phyloP scores from a whole-genome alignment of 2,329 filamentous ascomycete genomes.

The Hypoxylon sp. region DNA sequence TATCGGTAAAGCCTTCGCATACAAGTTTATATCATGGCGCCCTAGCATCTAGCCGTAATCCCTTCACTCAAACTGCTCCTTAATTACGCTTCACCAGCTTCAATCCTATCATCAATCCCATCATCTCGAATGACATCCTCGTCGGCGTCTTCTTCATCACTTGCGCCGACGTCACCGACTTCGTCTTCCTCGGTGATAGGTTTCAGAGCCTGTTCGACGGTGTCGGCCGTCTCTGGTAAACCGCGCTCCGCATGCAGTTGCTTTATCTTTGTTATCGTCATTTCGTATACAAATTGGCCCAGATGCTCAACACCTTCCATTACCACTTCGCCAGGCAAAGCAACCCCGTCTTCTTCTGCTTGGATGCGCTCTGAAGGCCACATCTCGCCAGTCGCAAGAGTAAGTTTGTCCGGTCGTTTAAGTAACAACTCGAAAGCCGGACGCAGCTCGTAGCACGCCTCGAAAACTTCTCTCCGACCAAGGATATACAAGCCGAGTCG shows the following conservation, averaged over 20 bases:
- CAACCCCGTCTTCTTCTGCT: slow-evolving; percentile 62
- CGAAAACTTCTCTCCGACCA: slow-evolving; percentile 89
- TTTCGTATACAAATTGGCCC: slow-evolving; percentile 96
- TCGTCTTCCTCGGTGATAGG: slow-evolving; percentile 54
- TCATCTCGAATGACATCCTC: slow-evolving; percentile 39
- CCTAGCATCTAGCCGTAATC: slow-evolving; percentile 10
- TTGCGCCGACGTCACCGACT: slow-evolving; percentile 46
- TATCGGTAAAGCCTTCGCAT: slow-evolving; percentile 6
- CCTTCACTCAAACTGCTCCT: slow-evolving; percentile 15
- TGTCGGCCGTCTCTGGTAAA: slow-evolving; percentile 46
- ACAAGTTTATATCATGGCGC: slow-evolving; percentile 21
- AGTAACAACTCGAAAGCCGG: slow-evolving; percentile 87
- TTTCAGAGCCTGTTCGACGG: slow-evolving; percentile 43
- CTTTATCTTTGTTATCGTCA: slow-evolving; percentile 78
- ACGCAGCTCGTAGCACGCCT: slow-evolving; percentile 87
- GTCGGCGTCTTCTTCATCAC: slow-evolving; percentile 49
- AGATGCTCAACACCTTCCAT: slow-evolving; percentile 96
- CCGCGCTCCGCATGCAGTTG: slow-evolving; percentile 63
- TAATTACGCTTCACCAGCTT: slow-evolving; percentile 28
- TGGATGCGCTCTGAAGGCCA: slow-evolving; percentile 76
- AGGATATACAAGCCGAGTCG: slow-evolving; percentile 93
- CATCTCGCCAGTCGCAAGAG: slow-evolving; percentile 87
- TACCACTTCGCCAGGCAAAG: slow-evolving; percentile 70
- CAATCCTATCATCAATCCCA: no score
- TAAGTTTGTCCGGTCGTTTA: slow-evolving; percentile 83